Evolutionary conservation across 2,329 filamentous ascomycete species (phyloP).

Genomic region (Chaetomiaceae sp.): DNA sequence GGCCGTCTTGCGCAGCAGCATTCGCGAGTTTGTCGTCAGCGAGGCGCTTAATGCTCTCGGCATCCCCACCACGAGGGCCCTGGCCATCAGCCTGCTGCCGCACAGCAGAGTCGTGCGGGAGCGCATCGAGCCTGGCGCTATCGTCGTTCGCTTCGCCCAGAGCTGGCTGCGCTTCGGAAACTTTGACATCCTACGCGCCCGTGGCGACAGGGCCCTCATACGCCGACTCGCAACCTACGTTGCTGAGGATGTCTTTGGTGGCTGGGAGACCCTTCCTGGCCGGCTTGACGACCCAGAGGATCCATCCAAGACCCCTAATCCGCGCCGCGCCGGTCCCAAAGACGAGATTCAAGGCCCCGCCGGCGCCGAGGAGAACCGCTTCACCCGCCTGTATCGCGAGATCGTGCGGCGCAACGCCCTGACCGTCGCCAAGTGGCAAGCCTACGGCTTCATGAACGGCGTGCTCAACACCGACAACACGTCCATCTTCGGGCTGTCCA

Average conservation of each 20-base stretch:
- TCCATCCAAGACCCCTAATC: constrained; percentile 39
- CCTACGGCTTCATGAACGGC: constrained; percentile 98
- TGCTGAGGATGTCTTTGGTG: constrained; percentile 78
- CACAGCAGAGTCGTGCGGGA: constrained; percentile 70
- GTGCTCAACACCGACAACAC: constrained; percentile 98
- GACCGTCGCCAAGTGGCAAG: constrained; percentile 91
- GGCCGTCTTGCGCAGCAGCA: constrained; percentile 85
- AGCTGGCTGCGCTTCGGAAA: constrained; percentile 91
- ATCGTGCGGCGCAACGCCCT: constrained; percentile 78
- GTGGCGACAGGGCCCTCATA: constrained; percentile 70
- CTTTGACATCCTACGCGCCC: constrained; percentile 81
- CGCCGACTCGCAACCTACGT: constrained; percentile 73
- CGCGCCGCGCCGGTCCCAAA: constrained; percentile 47
- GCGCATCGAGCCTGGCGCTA: constrained; percentile 78
- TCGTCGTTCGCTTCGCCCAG: constrained; percentile 86
- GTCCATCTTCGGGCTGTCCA: constrained; percentile 77
- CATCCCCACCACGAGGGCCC: constrained; percentile 79
- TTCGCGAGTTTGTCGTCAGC: constrained; percentile 88
- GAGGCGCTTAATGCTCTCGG: constrained; percentile 80
- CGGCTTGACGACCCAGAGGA: constrained; percentile 47
- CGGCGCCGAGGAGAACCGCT: constrained; percentile 74
- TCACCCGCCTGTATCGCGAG: constrained; percentile 79
- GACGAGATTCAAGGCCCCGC: constrained; percentile 60
- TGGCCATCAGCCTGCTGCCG: constrained; percentile 73
- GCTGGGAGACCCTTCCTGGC: constrained; percentile 77